Evolutionary conservation across 768 basidiomycete genomes (phyloP), one percentile per base, ranked within the genome.

Genomic region (Boletus insuetus): DNA sequence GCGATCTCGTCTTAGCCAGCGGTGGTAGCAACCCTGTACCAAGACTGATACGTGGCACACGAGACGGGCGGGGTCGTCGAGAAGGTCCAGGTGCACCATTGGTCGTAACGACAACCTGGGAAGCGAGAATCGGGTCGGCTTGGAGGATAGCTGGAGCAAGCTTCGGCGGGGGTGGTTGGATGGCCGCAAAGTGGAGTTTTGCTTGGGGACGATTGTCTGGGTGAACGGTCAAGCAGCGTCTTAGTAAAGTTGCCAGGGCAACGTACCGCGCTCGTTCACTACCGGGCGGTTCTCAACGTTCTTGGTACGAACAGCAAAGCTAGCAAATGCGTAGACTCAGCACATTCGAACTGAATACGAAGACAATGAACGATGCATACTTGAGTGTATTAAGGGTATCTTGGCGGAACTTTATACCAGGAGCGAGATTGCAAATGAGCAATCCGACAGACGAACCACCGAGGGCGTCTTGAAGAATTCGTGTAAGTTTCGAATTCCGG

Each of bases 301-400:
- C 79, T 91, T 91, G 19, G 92, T 90, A 38, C 89, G 81, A 37
- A 85, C 84, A 14, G 89, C 91, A 62, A 93, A 94, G 66, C 90
- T 83, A 61, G 12, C 75, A 40, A 46, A 46, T n/a, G 17, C 38
- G 9, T 19, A 17, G 19, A 46, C 51, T 53, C 13, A 54, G 34
- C 10, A 46, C 32, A 32, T 22, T 20, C 19, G 38, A 45, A 45
- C 26, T 11, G 41, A 34, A n/a, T 17, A 11, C 17, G 11, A 43
- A 46, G 19, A 43, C 26, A 51, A 51, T 5, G 12, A 46, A 35
- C 12, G 40, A 20, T 24, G 73, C 79, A 46, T 63, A 91, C 91
- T 94, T 93, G n/a, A 96, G 77, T 5, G 94, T 95, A 68, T 94
- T 93, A 16, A 94, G 75, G 6, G 92, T 93, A 71, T 95, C 93